Evolutionary conservation across 1,139 yeast species (phyloP).

Genomic region (Petasospora fabianii): DNA sequence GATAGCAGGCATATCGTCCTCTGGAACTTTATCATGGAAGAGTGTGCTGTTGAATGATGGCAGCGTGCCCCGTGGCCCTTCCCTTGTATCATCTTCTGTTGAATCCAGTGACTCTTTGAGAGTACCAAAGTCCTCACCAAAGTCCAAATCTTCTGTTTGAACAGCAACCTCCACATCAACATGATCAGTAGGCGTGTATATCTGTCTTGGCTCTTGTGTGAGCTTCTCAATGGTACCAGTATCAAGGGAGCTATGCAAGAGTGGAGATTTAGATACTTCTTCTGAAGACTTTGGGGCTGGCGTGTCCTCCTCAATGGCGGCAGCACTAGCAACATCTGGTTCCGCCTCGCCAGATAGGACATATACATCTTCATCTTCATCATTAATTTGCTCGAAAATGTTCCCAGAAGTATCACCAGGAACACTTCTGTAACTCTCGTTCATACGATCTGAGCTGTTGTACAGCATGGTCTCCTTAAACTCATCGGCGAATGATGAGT

Average conservation of each 20-base stretch:
- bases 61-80: slow-evolving; percentile 7
- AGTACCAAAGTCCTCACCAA: slow-evolving; percentile 6
- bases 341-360: no score
- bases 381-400: slow-evolving; percentile 1
- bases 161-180: slow-evolving; percentile 14
- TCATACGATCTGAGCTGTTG: slow-evolving; percentile 14
- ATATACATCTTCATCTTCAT: slow-evolving; percentile 1
- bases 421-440: slow-evolving; percentile 11
- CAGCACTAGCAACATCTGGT: no score
- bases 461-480: slow-evolving; percentile 20
- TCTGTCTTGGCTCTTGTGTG: no score
- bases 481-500: slow-evolving; percentile 20
- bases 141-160: slow-evolving; percentile 13
- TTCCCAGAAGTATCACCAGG: slow-evolving; percentile 1
- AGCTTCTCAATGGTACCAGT: no score
- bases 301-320: no score
- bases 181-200: slow-evolving; percentile 2
- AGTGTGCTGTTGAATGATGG: slow-evolving; percentile 24
- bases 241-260: slow-evolving; percentile 4
- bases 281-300: no score
- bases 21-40: slow-evolving; percentile 25
- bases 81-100: not conserved
- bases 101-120: slow-evolving; percentile 3
- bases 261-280: not conserved
- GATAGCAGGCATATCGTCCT: slow-evolving; percentile 4